Base-by-base conservation (phyloP, 768 basidiomycete species). In the Grammothele lineata region DNA sequence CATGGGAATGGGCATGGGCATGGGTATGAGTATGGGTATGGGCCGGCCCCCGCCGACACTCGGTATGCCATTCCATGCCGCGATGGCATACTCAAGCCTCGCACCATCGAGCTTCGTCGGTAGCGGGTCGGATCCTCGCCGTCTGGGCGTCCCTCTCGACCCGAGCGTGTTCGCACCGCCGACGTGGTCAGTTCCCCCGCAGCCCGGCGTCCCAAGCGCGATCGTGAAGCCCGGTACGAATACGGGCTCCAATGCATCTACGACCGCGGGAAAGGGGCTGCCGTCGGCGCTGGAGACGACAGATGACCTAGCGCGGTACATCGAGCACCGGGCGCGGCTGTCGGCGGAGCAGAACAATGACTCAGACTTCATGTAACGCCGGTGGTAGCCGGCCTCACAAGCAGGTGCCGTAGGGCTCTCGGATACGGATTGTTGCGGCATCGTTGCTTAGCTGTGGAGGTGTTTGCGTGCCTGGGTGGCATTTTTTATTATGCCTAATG, bases 241-340 rank as follows among this genome's bases (percentile, higher is more conserved):
- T 30, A 7, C 27, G 27, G 14, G 27, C 35, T 6, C 35, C 25
- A 24, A 23, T 11, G 26, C 25, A 18, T 18, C 10, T 17, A n/a
- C n/a, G n/a, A 14, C 8, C 12, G 30, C 37, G 36, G 17, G 23
- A 42, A 43, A 6, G 39, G 47, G 33, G 37, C 25, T 52, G 23
- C 56, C 56, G 15, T 39, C 47, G 14, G 37, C 57, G 11, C 45
- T 58, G 43, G 49, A 55, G 48, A 58, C 57, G 25, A 54, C 57
- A 23, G 59, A 57, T 17, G 59, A 58, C 45, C 45, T 58, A 21
- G 47, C 42, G 30, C 51, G 51, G 18, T 61, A 58, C 27, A 34
- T 61, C 39, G 59, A 55, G 38, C 59, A 58, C 45, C 53, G 56
- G 41, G 56, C 55, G 33, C 47, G 51, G 45, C 40, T 58, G 21